Evolutionary conservation across 1,139 yeast species (phyloP), one percentile per base, ranked within the genome.

Genomic region (Ogataea hybrid): DNA sequence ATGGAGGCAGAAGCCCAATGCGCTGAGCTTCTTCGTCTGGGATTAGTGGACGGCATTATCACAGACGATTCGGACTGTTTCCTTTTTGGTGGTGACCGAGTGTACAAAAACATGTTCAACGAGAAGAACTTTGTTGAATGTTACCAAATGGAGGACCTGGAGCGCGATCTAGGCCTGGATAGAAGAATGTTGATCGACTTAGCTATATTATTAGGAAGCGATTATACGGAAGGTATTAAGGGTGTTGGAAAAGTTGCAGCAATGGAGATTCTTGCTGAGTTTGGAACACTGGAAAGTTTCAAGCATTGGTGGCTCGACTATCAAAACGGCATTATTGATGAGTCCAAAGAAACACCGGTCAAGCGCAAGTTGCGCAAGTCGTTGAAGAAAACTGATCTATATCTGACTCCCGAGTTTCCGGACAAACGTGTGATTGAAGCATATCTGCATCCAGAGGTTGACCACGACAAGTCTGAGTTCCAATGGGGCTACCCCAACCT

Each of bases 1-100:
- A 88, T 87, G 88, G 98, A 92, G 64, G 98, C 98, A 1, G 98
- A 92, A 67, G 97, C 97, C 0, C 98, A 92, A 58, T 92, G 98
- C 64, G 97, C 96, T 0, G 87, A 82, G 51, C 65, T 92, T 9
- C 64, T 78, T 37, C 63, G 65, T 20, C 62, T 88, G 14, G 77
- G 77, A 0, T 69, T 92, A 18, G 97, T 92, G 2, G 98, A 94
- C 62, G 99, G 98, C 0, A 85, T 92, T 16, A 83, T 94, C 15
- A 94, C 98, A 0, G 99, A 94, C 62, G 99, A 94, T 69, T 87
- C 96, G 53, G 99, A 94, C 73, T 89, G 96, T 41, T 92, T 94
- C 55, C 64, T 94, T 33, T 94, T 94, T 68, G 98, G 97, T 0
- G 97, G 96, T 1, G 80, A 80, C 42, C 72, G 71, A 34, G 78